A percentile compares a stretch with the other conserved stretches of the same genome.
Evolutionary conservation across 2,329 filamentous ascomycete genomes (phyloP).

Genomic region (Hymenotorrendiella dingleyae): DNA sequence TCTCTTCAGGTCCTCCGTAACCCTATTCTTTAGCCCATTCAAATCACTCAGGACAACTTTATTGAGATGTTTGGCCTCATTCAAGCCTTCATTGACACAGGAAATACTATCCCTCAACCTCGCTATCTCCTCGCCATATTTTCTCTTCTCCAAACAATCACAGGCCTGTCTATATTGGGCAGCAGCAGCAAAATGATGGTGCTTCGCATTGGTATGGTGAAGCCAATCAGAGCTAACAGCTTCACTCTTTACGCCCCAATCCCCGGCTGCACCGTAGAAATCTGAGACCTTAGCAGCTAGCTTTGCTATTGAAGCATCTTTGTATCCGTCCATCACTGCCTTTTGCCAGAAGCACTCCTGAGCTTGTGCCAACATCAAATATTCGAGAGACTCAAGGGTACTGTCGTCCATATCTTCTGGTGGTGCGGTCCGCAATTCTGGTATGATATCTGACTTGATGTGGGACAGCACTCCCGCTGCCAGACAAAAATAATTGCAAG

Average conservation of each 20-base stretch:
- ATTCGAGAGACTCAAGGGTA: constrained; percentile 76
- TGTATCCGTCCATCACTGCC: constrained; percentile 87
- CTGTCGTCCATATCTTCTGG: constrained; percentile 94
- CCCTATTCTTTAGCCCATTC: constrained; percentile 72
- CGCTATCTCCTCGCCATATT: constrained; percentile 92
- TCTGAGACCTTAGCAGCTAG: constrained; percentile 88
- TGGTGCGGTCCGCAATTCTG: constrained; percentile 75
- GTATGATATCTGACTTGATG: constrained; percentile 69
- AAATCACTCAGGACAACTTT: constrained; percentile 77
- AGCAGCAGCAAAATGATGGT: constrained; percentile 93
- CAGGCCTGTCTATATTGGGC: constrained; percentile 89
- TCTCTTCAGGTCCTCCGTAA: constrained; percentile 81
- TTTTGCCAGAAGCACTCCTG: constrained; percentile 99
- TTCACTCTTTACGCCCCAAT: constrained; percentile 82
- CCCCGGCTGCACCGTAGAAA: constrained; percentile 77
- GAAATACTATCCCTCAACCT: constrained; percentile 73
- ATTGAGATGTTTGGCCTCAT: constrained; percentile 76
- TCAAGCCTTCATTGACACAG: constrained; percentile 81
- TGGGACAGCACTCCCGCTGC: constrained; percentile 79
- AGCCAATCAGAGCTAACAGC: constrained; percentile 93
- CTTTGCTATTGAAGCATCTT: constrained; percentile 87
- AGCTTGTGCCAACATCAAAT: constrained; percentile 83
- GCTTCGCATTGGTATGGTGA: constrained; percentile 93
- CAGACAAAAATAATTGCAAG: constrained; percentile 84
- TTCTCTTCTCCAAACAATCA: constrained; percentile 87